phyloP scores from a whole-genome alignment of 2,329 filamentous ascomycete species.

The Colletotrichum caudatum region DNA sequence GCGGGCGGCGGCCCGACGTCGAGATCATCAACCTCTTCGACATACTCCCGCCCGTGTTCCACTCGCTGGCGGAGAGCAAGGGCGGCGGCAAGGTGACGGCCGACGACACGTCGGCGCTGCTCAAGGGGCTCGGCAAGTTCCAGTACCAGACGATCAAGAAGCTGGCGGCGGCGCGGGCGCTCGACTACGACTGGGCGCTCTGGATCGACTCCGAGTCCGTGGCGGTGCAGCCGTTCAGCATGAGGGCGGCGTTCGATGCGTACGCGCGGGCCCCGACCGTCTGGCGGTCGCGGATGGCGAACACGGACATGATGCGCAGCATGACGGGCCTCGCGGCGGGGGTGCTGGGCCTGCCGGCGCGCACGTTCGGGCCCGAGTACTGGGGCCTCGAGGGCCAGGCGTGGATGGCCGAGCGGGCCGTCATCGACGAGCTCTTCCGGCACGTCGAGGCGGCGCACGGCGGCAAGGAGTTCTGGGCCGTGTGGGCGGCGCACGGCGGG shows the following conservation, averaged over 20 bases:
- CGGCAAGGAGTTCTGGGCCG: constrained; percentile 26
- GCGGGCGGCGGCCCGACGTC: constrained; percentile 14
- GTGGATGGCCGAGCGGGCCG: constrained; percentile 26
- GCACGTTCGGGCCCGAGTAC: constrained; percentile 9
- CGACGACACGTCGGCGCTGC: constrained; percentile 22
- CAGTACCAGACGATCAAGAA: constrained; percentile 36
- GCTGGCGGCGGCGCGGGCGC: constrained; percentile 16
- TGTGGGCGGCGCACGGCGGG: constrained; percentile 8
- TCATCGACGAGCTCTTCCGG: constrained; percentile 18
- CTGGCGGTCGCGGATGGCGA: constrained; percentile 18
- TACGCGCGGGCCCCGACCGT: constrained; percentile 25
- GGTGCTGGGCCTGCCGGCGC: constrained; percentile 2
- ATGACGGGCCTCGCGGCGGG: background rate
- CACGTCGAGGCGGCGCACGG: constrained; percentile 12
- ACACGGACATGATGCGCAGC: constrained; percentile 8
- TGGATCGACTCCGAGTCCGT: constrained; percentile 37
- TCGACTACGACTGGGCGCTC: constrained; percentile 29
- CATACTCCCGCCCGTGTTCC: constrained; percentile 20
- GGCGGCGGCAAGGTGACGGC: background rate
- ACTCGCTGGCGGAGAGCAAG: background rate
- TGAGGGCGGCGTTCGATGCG: constrained; percentile 10
- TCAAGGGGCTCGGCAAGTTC: constrained; percentile 17
- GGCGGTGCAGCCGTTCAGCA: constrained; percentile 28
- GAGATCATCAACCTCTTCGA: constrained; percentile 28
- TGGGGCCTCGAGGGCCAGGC: constrained; percentile 33